These are phyloP conservation scores for Venturia oleaginea DNA, from an alignment of 2,329 filamentous ascomycete genomes.

Conservation along the genomic window DNA sequence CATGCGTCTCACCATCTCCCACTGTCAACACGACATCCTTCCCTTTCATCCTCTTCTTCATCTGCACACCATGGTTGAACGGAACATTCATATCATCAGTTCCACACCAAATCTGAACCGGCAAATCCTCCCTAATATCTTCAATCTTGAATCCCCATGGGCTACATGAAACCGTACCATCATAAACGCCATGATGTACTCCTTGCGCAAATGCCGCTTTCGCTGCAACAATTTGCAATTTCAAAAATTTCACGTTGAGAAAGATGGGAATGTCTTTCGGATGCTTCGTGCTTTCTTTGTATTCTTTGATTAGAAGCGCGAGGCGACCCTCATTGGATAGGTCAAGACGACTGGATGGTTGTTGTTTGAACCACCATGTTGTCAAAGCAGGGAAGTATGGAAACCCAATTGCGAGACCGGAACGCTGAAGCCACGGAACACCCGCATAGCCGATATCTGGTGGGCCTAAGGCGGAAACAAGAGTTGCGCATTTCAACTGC, in stretches of 20 bases:
- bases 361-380: slow-evolving; percentile 21
- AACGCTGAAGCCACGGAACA: slow-evolving; percentile 16
- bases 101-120: slow-evolving; percentile 31
- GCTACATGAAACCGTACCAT: slow-evolving; percentile 23
- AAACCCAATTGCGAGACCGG: slow-evolving; percentile 26
- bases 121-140: slow-evolving; percentile 28
- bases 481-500: slow-evolving; percentile 20
- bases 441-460: slow-evolving; percentile 29
- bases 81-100: slow-evolving; percentile 27
- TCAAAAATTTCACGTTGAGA: slow-evolving; percentile 18
- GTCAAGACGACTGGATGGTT: slow-evolving; percentile 23
- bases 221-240: background rate
- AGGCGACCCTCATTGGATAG: slow-evolving; percentile 26
- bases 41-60: slow-evolving; percentile 24
- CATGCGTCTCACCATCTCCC: slow-evolving; percentile 27
- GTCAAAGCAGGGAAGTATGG: slow-evolving; percentile 20
- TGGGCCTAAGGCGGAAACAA: slow-evolving; percentile 26
- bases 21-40: slow-evolving; percentile 23
- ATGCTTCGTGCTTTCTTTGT: slow-evolving; percentile 10
- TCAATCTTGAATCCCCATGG: slow-evolving; percentile 28
- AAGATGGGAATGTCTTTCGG: slow-evolving; percentile 22
- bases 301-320: slow-evolving; percentile 17
- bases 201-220: slow-evolving; percentile 23
- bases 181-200: slow-evolving; percentile 22
- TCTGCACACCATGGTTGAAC: slow-evolving; percentile 25